phyloP scores from a whole-genome alignment of 2,329 filamentous ascomycete genomes.

The Colletotrichum phormii region DNA sequence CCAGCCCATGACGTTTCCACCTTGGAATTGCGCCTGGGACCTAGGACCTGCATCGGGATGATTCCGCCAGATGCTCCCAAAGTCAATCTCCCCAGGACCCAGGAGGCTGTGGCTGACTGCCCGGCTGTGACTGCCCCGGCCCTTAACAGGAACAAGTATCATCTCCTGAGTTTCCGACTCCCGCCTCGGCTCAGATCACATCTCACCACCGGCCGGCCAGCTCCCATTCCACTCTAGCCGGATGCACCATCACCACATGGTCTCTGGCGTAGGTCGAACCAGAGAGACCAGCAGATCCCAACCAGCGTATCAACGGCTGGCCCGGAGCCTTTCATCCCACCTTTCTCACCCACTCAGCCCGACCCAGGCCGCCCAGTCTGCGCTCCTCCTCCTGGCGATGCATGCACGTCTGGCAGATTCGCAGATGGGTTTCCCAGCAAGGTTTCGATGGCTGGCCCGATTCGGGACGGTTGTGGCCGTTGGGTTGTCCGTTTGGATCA shows the following conservation, averaged over 20 bases:
- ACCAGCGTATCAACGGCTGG: slow-evolving; percentile 15
- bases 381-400: slow-evolving; percentile 1
- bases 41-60: neutral
- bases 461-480: neutral
- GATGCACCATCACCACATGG: neutral
- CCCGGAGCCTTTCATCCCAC: slow-evolving; percentile 18
- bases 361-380: neutral
- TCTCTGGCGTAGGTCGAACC: neutral
- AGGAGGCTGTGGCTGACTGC: neutral
- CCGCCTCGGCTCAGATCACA: slow-evolving; percentile 10
- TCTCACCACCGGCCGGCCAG: neutral
- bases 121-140: neutral
- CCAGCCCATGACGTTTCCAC: neutral
- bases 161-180: neutral
- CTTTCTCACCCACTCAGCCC: slow-evolving; percentile 4
- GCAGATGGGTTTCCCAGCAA: slow-evolving; percentile 7
- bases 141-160: slow-evolving; percentile 14
- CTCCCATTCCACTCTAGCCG: slow-evolving; percentile 3
- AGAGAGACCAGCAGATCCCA: neutral
- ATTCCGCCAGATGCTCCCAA: neutral
- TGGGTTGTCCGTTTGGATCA: slow-evolving; percentile 16
- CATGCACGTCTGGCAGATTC: slow-evolving; percentile 29
- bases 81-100: neutral
- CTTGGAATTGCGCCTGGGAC: neutral
- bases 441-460: slow-evolving; percentile 30